A percentile compares a stretch with the other conserved stretches of the same genome.
phyloP scores from a whole-genome alignment of 768 basidiomycete species.

The Exsudoporus frostii region DNA sequence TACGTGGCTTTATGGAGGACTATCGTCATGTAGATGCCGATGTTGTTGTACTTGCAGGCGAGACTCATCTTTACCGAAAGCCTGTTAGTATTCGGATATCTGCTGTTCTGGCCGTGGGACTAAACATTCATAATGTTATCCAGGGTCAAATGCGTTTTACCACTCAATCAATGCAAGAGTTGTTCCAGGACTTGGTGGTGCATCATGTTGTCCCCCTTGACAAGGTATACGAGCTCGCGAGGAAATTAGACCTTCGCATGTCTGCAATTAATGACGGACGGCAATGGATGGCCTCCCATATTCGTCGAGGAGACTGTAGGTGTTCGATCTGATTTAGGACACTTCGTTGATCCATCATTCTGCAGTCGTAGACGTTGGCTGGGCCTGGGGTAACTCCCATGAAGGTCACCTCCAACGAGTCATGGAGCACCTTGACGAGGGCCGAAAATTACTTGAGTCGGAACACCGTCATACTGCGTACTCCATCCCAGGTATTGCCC shows the following conservation, averaged over 20 bases:
- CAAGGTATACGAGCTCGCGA: constrained; percentile 23
- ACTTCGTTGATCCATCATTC: neutral
- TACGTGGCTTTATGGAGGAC: constrained; percentile 40
- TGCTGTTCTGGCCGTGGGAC: neutral
- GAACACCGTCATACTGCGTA: constrained; percentile 13
- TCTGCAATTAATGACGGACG: constrained; percentile 26
- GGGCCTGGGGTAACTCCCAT: constrained; percentile 33
- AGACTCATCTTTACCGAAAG: constrained; percentile 33
- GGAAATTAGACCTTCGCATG: constrained; percentile 21
- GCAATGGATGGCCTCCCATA: constrained; percentile 37
- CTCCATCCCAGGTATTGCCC: constrained; percentile 15
- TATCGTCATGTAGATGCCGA: constrained; percentile 32
- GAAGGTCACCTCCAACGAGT: constrained; percentile 34
- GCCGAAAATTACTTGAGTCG: constrained; percentile 27
- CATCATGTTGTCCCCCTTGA: constrained; percentile 25
- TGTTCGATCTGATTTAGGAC: neutral
- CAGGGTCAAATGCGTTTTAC: constrained; percentile 30
- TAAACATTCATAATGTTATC: neutral
- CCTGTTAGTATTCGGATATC: constrained; percentile 14
- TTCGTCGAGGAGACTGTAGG: constrained; percentile 40
- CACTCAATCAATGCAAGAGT: constrained; percentile 13
- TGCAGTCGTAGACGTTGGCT: constrained; percentile 27
- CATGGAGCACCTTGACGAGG: constrained; percentile 27
- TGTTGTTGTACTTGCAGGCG: constrained; percentile 38
- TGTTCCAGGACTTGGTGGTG: constrained; percentile 23